These are phyloP conservation scores for Groenewaldozyma tartarivorans DNA, from an alignment of 805 yeast species.

Conservation along the genomic window DNA sequence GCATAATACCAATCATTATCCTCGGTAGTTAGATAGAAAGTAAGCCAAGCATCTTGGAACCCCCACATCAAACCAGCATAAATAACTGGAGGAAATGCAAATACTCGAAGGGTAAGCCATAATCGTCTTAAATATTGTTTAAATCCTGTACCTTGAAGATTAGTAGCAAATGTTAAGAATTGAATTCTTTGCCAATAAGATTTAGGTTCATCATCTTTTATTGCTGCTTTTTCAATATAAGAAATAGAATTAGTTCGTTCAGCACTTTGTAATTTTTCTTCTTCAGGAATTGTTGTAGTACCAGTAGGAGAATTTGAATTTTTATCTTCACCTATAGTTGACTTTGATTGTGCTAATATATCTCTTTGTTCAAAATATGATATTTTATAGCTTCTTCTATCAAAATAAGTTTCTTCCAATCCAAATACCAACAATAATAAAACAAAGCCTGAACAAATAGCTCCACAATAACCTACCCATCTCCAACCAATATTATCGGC, in stretches of 20 bases:
- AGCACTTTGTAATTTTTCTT: not conserved
- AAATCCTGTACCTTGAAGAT: constrained; percentile 54
- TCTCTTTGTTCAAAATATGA: constrained; percentile 1
- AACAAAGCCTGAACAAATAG: constrained; percentile 53
- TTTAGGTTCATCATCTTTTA: constrained; percentile 2
- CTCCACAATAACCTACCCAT: constrained; percentile 69
- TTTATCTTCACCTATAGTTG: not conserved
- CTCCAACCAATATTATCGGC: constrained; percentile 50
- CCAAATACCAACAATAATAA: constrained; percentile 45
- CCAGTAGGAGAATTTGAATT: not conserved
- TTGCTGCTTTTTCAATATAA: not conserved
- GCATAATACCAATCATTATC: constrained; percentile 54
- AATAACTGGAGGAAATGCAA: constrained; percentile 40
- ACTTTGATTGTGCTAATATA: not conserved
- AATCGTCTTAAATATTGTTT: constrained; percentile 53
- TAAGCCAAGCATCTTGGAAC: constrained; percentile 63
- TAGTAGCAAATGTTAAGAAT: constrained; percentile 36
- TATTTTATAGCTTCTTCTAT: constrained; percentile 18
- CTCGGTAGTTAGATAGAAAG: constrained; percentile 67
- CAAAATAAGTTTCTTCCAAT: constrained; percentile 59
- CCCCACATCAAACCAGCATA: constrained; percentile 70
- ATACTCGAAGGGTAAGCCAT: constrained; percentile 33
- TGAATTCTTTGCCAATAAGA: constrained; percentile 8
- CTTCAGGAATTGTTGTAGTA: no score
- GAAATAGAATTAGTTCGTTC: not conserved